Evolutionary conservation across 2,329 filamentous ascomycete genomes (phyloP), one percentile per base, ranked within the genome.

Genomic region (Sordariomycetes sp.): DNA sequence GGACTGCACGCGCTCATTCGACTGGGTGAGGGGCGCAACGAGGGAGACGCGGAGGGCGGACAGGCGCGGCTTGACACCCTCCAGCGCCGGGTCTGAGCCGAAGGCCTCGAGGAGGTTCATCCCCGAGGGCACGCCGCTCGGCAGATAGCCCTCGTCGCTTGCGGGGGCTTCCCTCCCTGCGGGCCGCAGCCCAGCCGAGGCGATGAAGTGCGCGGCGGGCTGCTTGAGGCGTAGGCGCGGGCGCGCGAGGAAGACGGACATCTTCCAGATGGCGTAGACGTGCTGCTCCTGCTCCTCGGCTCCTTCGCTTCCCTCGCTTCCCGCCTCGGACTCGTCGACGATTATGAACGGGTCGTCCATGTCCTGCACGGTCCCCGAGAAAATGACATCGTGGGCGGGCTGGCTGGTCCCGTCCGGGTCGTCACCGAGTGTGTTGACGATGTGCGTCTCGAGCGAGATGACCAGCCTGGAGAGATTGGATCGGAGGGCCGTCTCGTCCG

Each of bases 21-120:
- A 75, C 54, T 83, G 80, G 2, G 85, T 83, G 50, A 82, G 78
- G 5, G 88, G 89, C 7, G 86, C 83, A 4, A 92, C 87, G 61
- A 87, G 82, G 50, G 86, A 90, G 37, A 93, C 87, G 54, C 88
- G 79, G 60, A 88, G 76, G 5, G 89, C 87, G 11, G 88, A 90
- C 2, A 94, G 76, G 34, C 82, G 81, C 53, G 89, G 87, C 63
- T 79, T 78, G 28, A 83, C 73, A 40, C 85, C 82, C 18, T 73
- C 75, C 20, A 90, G 74, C 28, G 78, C 79, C 24, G 84, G 81
- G 66, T 91, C 88, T 61, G 76, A 76, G 57, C 79, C 78, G 61
- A 93, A 88, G 3, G 89, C 80, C 66, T 89, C 86, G 16, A 94
- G 80, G n/a, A 93, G 75, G 68, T 93, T 94, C 61, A 89, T 76